Conservation (phyloP, 768 basidiomycete genomes). For the Termitomyces heimii region DNA sequence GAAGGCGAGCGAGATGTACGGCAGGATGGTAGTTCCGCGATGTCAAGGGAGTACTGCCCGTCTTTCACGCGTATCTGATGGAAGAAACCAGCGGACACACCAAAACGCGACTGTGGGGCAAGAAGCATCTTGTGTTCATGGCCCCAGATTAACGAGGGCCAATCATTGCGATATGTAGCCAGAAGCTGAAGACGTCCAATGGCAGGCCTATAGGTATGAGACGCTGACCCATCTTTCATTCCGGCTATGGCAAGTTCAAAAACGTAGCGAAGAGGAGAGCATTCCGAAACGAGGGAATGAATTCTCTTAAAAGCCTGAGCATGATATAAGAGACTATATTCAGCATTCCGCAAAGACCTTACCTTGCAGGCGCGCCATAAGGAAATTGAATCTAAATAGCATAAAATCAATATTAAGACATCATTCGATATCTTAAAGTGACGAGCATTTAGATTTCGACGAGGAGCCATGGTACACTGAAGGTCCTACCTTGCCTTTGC, state of each 20-base stretch:
- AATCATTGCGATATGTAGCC: slow-evolving; percentile 38
- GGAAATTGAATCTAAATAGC: slow-evolving; percentile 41
- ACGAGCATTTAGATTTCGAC: slow-evolving; percentile 34
- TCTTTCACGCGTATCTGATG: slow-evolving; percentile 35
- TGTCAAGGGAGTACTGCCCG: slow-evolving; percentile 33
- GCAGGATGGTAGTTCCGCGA: slow-evolving; percentile 44
- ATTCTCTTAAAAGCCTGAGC: slow-evolving; percentile 41
- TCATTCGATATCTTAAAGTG: slow-evolving; percentile 48
- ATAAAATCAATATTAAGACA: slow-evolving; percentile 42
- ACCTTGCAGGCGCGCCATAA: slow-evolving; percentile 44
- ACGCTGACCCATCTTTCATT: slow-evolving; percentile 44
- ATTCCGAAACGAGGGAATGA: slow-evolving; percentile 37
- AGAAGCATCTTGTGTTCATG: slow-evolving; percentile 40
- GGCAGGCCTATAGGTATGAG: slow-evolving; percentile 30
- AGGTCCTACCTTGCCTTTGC: slow-evolving; percentile 21
- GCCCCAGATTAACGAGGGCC: slow-evolving; percentile 42
- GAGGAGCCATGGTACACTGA: slow-evolving; percentile 39
- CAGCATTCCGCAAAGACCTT: slow-evolving; percentile 6
- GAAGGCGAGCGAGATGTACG: slow-evolving; percentile 36
- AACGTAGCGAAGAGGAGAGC: slow-evolving; percentile 42
- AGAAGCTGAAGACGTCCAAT: slow-evolving; percentile 40
- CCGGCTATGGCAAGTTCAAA: slow-evolving; percentile 43
- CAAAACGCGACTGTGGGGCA: slow-evolving; percentile 29
- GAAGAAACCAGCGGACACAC: slow-evolving; percentile 40
- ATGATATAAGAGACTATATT: neutral